phyloP scores from a whole-genome alignment of 106 monocot species.

The Cymbidium sinense region DNA sequence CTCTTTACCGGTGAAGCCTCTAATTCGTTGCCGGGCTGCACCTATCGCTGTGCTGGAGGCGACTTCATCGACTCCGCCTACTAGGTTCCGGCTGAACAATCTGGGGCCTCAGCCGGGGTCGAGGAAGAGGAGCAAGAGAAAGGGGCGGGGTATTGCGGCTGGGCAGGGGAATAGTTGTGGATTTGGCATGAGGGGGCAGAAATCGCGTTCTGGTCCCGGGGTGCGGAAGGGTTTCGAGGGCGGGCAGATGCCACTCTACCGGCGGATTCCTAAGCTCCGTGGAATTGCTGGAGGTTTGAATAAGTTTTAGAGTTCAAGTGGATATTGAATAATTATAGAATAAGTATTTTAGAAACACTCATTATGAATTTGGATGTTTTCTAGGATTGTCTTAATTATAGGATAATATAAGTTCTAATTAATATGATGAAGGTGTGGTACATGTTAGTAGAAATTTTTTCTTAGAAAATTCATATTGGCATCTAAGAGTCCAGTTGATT shows the following conservation, averaged over 20 bases:
- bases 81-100: slow-evolving; percentile 73
- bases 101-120: slow-evolving; percentile 88
- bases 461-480: too few relatives aligned
- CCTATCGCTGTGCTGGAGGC: not conserved
- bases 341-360: too few relatives aligned
- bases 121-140: slow-evolving; percentile 67
- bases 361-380: too few relatives aligned
- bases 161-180: slow-evolving; percentile 95
- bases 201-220: slow-evolving; percentile 87
- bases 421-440: too few relatives aligned
- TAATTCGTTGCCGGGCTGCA: not conserved
- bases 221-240: slow-evolving; percentile 87
- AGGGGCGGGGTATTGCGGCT: slow-evolving; percentile 81
- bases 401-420: too few relatives aligned
- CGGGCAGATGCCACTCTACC: slow-evolving; percentile 93
- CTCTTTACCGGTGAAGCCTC: not conserved
- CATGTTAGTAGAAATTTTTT: too few relatives aligned
- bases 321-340: too few relatives aligned
- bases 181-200: slow-evolving; percentile 97
- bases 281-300: slow-evolving; percentile 89
- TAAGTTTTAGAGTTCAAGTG: too few relatives aligned
- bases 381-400: too few relatives aligned
- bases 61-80: not conserved
- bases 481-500: too few relatives aligned
- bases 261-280: slow-evolving; percentile 83